Conservation (phyloP, 441 rosid species). For the Francoa sonchifolia region DNA sequence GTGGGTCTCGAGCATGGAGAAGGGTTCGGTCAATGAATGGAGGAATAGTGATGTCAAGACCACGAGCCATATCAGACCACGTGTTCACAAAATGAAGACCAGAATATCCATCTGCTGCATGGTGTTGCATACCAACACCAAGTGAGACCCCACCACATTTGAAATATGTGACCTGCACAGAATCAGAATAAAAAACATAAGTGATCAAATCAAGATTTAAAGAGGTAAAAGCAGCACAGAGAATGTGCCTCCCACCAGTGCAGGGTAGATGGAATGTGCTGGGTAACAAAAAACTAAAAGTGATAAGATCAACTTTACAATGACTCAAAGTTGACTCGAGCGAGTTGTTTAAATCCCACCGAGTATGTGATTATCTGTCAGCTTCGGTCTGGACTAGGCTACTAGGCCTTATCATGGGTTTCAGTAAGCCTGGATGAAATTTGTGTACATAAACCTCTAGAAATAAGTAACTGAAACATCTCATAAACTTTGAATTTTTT, state of each 20-base stretch:
- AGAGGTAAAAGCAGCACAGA: too few species aligned
- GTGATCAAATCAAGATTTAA: too few species aligned
- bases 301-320: not conserved
- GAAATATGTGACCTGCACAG: slow-evolving; percentile 54
- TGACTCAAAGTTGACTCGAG: not conserved
- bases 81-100: slow-evolving; percentile 88
- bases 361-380: not conserved
- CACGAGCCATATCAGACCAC: slow-evolving; percentile 94
- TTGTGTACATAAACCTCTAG: not conserved
- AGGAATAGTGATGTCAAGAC: slow-evolving; percentile 52
- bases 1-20: slow-evolving; percentile 82
- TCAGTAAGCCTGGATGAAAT: not conserved
- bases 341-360: not conserved
- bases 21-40: slow-evolving; percentile 85
- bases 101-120: slow-evolving; percentile 86
- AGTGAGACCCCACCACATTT: slow-evolving; percentile 95
- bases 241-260: too few species aligned
- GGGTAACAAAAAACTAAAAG: too few species aligned
- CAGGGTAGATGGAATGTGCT: too few species aligned
- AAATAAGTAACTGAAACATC: too few species aligned
- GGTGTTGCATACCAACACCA: slow-evolving; percentile 97
- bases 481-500: too few species aligned
- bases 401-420: too few species aligned
- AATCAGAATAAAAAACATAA: not conserved
- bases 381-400: not conserved